phyloP scores from a whole-genome alignment of 2,329 filamentous ascomycete genomes.

The Trichophyton mentagrophytes region DNA sequence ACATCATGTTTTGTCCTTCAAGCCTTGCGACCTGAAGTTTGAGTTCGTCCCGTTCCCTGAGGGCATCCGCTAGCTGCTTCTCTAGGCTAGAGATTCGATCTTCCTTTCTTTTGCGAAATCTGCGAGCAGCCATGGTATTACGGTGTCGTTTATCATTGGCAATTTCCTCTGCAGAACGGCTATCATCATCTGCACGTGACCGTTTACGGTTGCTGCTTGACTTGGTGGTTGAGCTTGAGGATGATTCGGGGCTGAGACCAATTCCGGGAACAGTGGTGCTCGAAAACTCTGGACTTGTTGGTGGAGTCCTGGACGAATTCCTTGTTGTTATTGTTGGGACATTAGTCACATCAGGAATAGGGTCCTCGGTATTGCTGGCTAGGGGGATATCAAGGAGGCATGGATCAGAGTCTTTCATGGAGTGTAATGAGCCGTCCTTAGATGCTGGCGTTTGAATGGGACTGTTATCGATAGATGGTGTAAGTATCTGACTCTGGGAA shows the following conservation, averaged over 20 bases:
- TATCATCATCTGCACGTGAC: background rate
- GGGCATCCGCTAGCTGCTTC: constrained; percentile 44
- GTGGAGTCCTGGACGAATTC: background rate
- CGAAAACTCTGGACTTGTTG: background rate
- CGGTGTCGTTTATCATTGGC: constrained; percentile 44
- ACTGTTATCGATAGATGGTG: background rate
- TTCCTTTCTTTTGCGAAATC: constrained; percentile 58
- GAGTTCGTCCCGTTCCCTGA: constrained; percentile 50
- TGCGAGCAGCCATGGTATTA: constrained; percentile 59
- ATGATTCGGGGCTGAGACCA: background rate
- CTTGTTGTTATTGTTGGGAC: background rate
- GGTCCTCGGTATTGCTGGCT: background rate
- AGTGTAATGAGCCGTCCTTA: background rate
- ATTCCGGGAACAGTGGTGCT: too few relatives aligned
- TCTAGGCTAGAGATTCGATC: constrained; percentile 54
- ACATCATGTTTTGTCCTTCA: constrained; percentile 51
- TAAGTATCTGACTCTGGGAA: background rate
- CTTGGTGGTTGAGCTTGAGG: background rate
- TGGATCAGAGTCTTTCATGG: background rate
- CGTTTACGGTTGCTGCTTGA: background rate
- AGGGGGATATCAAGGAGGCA: background rate
- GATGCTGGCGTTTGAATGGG: background rate
- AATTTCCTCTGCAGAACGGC: constrained; percentile 3
- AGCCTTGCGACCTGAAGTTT: constrained; percentile 49
- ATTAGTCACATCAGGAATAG: background rate